Conservation (phyloP, 257 asterid genomes). For the Solanum appendiculatum region DNA sequence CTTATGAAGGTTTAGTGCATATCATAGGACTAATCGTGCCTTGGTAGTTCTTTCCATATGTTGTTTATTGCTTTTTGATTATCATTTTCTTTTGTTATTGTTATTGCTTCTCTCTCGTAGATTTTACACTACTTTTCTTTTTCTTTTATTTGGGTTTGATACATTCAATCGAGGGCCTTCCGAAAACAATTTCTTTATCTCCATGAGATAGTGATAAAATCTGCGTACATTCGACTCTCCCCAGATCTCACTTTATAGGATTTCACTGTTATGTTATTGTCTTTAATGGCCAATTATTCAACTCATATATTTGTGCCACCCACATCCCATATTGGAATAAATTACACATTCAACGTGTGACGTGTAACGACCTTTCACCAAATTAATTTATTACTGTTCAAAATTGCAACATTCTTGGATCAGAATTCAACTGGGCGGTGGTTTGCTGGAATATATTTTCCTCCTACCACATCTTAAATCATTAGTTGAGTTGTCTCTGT, state of each 20-base stretch:
- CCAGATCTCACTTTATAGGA: no score
- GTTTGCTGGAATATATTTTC: background rate
- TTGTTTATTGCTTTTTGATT: no score
- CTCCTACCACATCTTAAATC: background rate
- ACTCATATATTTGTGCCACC: background rate
- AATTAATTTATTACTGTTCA: background rate
- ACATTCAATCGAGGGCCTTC: fast-evolving
- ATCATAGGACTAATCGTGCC: background rate
- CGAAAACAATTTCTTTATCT: no score
- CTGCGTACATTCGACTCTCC: no score
- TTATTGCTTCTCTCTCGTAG: no score
- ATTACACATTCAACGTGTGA: background rate
- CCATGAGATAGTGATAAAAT: no score
- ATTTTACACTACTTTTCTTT: no score
- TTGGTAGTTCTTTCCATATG: no score
- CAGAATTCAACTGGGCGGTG: background rate
- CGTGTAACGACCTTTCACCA: background rate
- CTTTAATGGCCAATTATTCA: no score
- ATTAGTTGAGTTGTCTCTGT: background rate
- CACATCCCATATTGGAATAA: background rate
- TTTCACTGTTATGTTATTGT: no score
- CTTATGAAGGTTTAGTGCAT: background rate
- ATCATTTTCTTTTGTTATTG: no score
- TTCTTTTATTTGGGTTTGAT: no score
- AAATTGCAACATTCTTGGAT: background rate